Evolutionary conservation across 345 rosid species (phyloP).

Genomic region (Microthlaspi erraticum): DNA sequence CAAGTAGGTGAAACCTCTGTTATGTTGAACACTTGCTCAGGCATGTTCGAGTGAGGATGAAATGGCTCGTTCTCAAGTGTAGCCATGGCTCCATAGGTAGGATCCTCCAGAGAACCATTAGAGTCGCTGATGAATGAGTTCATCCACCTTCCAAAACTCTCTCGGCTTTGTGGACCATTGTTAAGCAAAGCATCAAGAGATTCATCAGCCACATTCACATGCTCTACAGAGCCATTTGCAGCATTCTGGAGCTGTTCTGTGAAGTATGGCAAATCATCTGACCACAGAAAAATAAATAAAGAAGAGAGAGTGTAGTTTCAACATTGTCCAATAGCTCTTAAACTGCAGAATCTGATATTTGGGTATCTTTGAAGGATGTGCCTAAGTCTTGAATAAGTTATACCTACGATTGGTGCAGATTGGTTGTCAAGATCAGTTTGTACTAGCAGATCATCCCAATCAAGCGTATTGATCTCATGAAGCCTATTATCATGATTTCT

Average conservation of each 20-base stretch:
- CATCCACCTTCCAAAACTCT: slow-evolving; percentile 90
- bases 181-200: slow-evolving; percentile 52
- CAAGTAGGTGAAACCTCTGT: slow-evolving; percentile 85
- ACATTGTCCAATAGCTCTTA: neutral
- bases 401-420: slow-evolving; percentile 56
- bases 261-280: slow-evolving; percentile 57
- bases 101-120: slow-evolving; percentile 54
- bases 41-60: slow-evolving; percentile 49
- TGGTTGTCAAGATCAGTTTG: slow-evolving; percentile 53
- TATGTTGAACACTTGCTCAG: slow-evolving; percentile 66
- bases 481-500: slow-evolving; percentile 69
- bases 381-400: slow-evolving; percentile 32
- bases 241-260: slow-evolving; percentile 51
- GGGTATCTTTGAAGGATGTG: neutral
- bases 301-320: neutral
- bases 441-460: slow-evolving; percentile 91
- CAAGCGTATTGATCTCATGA: slow-evolving; percentile 94
- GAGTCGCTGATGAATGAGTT: slow-evolving; percentile 58
- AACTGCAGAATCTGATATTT: slow-evolving; percentile 12
- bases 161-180: slow-evolving; percentile 74
- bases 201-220: slow-evolving; percentile 60
- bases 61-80: slow-evolving; percentile 50
- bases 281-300: slow-evolving; percentile 29
- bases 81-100: slow-evolving; percentile 52
- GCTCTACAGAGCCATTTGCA: slow-evolving; percentile 43